Conservation (phyloP, 345 rosid genomes). For the Citrus inodora region DNA sequence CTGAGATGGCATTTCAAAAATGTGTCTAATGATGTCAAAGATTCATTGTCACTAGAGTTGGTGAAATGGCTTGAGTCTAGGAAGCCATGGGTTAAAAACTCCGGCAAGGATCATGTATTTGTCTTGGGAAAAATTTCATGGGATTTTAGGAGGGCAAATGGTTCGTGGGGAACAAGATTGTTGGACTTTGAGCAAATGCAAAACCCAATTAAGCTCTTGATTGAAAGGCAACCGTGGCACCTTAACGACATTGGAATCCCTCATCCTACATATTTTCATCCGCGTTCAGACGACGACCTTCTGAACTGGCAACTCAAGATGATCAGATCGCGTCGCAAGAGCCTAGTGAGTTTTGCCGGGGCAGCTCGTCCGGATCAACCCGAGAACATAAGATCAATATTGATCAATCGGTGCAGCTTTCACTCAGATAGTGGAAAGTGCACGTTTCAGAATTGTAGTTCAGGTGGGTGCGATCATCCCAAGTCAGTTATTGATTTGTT, state of each 20-base stretch:
- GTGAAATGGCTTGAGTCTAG: constrained; percentile 67
- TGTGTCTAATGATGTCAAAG: constrained; percentile 66
- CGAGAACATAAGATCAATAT: constrained; percentile 50
- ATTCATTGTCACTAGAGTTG: constrained; percentile 47
- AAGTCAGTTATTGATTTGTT: constrained; percentile 50
- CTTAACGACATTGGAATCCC: constrained; percentile 74
- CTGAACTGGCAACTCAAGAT: constrained; percentile 61
- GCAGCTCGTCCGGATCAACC: constrained; percentile 55
- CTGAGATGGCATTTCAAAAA: constrained; percentile 91
- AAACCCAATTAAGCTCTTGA: constrained; percentile 72
- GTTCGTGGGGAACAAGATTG: constrained; percentile 71
- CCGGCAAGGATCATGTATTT: constrained; percentile 84
- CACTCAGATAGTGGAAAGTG: constrained; percentile 32
- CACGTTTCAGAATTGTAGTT: constrained; percentile 45
- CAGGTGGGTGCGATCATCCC: constrained; percentile 52
- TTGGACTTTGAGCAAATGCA: constrained; percentile 70
- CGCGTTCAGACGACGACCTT: constrained; percentile 60
- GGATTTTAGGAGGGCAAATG: constrained; percentile 75
- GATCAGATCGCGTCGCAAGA: constrained; percentile 39
- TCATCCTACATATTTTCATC: constrained; percentile 83
- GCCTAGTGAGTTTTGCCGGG: constrained; percentile 62
- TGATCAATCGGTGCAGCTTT: constrained; percentile 57
- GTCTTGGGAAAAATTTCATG: constrained; percentile 80
- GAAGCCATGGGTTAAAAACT: constrained; percentile 47
- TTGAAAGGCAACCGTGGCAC: constrained; percentile 89